Evolutionary conservation across 1,139 yeast species (phyloP), one percentile per base, ranked within the genome.

Genomic region (Suhomyces terraborum): DNA sequence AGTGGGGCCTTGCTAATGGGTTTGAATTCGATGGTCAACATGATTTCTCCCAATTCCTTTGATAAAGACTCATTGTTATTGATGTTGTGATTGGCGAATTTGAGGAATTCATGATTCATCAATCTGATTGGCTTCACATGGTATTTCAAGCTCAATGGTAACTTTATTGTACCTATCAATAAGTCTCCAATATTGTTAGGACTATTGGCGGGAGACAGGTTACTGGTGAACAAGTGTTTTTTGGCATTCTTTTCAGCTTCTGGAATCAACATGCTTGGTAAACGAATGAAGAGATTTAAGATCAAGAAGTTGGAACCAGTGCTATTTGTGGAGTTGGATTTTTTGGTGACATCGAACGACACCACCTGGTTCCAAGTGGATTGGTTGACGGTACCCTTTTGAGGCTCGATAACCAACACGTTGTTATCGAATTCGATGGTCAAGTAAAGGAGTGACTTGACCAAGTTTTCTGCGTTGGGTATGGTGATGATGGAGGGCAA

Each of bases 281-380:
- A 75, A 47, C 93, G 74, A 38, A 86, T 82, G 59, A 85, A 89
- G 25, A 87, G 75, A 61, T 86, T 91, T 41, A 88, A 69, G 51
- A 79, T 82, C 64, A 79, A 55, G 72, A 81, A 58, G 63, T 63
- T 60, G 52, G 75, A 63, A 30, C 75, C 68, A 2, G 64, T 32
- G 8, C 9, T 44, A 18, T 41, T 46, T 4, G 43, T 40, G 13
- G 39, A 6, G 28, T 23, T 35, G 23, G 52, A 43, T 32, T 48
- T 74, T 35, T 88, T 79, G 9, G 95, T 84, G 19, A 91, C 95
- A 73, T 93, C 98, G 60, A 93, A 93, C 8, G 91, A 82, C 9
- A 95, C 87, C 16, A 88, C 89, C 53, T 86, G 87, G 61, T 89
- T 91, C 82, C 96, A 93, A 17, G 66, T 73, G 39, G 67, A 72